Base-by-base conservation (phyloP, 1,139 yeast genomes). In the Suhomyces terraborum region DNA sequence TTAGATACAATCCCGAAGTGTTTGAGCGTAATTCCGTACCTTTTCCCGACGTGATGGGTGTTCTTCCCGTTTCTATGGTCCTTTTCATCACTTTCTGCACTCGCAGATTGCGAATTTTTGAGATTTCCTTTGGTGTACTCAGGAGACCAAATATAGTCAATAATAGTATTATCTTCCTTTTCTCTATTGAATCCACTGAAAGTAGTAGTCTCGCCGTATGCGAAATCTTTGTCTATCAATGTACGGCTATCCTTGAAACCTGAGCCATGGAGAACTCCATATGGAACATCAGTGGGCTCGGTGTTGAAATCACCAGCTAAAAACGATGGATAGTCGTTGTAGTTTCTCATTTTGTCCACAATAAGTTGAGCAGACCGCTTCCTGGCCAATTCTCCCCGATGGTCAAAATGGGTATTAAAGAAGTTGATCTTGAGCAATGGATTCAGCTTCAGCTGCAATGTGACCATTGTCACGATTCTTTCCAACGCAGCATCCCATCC, bases 351-450 rank as follows among this genome's bases (percentile, higher is more conserved):
- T 43, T 64, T 67, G 21, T 66, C 59, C 12, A 70, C 64, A 34
- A 79, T 75, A 40, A 79, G 60, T 47, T 67, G 58, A 14, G 80
- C 76, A 31, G 79, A 69, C 48, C 75, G 66, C 29, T 62, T 55
- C 32, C 84, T 58, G 1, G 84, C 81, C 5, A 47, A 48, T 2
- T 50, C 61, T 1, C 85, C 85, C 32, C 61, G 56, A 48, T 79
- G 82, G 52, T 80, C 85, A 53, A 78, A 69, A 56, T 80, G 85
- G 8, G 85, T 80, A 54, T 77, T 77, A 59, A 75, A 75, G 18
- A 77, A 68, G 46, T 77, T 77, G 41, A 66, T 42, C 9, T 41
- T 41, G 18, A 51, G 22, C 30, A 46, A 35, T 1, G 55, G 54
- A 14, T 48, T 47, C 17, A 23, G 30, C 27, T 33, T 47, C 43